These are phyloP conservation scores for Daldinia concentrica DNA, from an alignment of 495 filamentous ascomycete species.

Conservation along the genomic window DNA sequence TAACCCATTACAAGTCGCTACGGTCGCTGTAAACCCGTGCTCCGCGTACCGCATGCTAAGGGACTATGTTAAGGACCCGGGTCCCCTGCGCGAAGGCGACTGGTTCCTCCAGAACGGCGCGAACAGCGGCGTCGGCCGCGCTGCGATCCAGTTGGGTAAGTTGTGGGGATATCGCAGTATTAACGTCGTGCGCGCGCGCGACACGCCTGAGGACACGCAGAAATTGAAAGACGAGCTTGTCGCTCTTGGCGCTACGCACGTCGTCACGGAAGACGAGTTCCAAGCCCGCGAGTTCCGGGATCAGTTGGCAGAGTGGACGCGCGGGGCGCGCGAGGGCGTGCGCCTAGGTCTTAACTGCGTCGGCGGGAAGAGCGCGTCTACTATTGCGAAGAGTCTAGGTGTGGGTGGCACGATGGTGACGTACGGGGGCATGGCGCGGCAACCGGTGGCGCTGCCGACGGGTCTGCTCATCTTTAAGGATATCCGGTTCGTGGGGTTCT, in stretches of 20 bases:
- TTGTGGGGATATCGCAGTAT: slow-evolving; percentile 88
- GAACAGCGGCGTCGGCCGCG: slow-evolving; percentile 88
- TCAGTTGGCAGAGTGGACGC: slow-evolving; percentile 70
- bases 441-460: slow-evolving; percentile 80
- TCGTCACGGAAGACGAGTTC: slow-evolving; percentile 82
- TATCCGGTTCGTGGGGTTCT: slow-evolving; percentile 87
- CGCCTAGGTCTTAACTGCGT: slow-evolving; percentile 91
- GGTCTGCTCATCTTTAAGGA: slow-evolving; percentile 90
- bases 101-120: slow-evolving; percentile 98
- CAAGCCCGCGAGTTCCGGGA: slow-evolving; percentile 67
- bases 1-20: slow-evolving; percentile 78
- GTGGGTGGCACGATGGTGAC: slow-evolving; percentile 81
- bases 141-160: slow-evolving; percentile 83
- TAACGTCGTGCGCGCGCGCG: slow-evolving; percentile 80
- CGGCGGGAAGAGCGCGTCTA: slow-evolving; percentile 81
- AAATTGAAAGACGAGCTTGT: slow-evolving; percentile 74
- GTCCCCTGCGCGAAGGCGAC: slow-evolving; percentile 63
- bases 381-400: slow-evolving; percentile 74
- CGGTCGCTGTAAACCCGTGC: slow-evolving; percentile 88
- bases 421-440: slow-evolving; percentile 92
- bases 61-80: slow-evolving; percentile 70
- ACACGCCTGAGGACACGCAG: slow-evolving; percentile 67
- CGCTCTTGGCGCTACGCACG: slow-evolving; percentile 78
- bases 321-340: slow-evolving; percentile 71
- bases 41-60: slow-evolving; percentile 92